Base-by-base conservation (phyloP, 2,329 filamentous ascomycete genomes). In the Venturia oleaginea region DNA sequence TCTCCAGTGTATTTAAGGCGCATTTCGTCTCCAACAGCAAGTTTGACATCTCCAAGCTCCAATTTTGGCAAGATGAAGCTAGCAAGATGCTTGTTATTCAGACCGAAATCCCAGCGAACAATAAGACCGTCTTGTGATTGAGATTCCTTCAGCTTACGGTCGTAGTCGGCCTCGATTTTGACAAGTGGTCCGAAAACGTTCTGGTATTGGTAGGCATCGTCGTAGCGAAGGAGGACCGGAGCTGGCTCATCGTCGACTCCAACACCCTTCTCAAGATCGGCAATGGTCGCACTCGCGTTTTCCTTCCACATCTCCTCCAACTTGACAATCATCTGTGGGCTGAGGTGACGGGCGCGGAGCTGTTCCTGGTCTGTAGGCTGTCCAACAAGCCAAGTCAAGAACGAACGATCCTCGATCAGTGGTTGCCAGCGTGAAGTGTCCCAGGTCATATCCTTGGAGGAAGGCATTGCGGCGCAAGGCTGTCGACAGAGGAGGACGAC, bases 401-500 rank as follows among this genome's bases (percentile, higher is more conserved):
- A 99, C 19, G 92, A 94, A 61, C 94, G 91, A 73, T 99, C 94
- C 76, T 97, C 92, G 68, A 99, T 97, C 65, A 99, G 82, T 15
- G 94, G 94, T 75, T 97, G 92, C 94, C 94, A 99, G 73, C 92
- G 87, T 32, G 93, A 96, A 6, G 92, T 95, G 75, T 99, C 94
- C 94, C 94, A 99, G 75, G 94, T 99, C 92, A 99, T 97, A 72
- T 99, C 94, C 78, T 99, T 99, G 68, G 91, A 93, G 40, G 94
- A 97, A 1, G 92, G 90, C 78, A 90, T 93, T 34, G 94, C 89
- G 40, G 93, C 94, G 76, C 94, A 99, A 59, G 94, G 94, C 76
- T 97, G 94, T 67, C 94, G 92, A 76, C 94, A 99, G 43, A 99
- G 84, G 55, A 99, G 85, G 30, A 99, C 94, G 8, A 99, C 95